Conservation (phyloP, 176 grass and related monocot genomes). For the Pontederia crassipes region DNA sequence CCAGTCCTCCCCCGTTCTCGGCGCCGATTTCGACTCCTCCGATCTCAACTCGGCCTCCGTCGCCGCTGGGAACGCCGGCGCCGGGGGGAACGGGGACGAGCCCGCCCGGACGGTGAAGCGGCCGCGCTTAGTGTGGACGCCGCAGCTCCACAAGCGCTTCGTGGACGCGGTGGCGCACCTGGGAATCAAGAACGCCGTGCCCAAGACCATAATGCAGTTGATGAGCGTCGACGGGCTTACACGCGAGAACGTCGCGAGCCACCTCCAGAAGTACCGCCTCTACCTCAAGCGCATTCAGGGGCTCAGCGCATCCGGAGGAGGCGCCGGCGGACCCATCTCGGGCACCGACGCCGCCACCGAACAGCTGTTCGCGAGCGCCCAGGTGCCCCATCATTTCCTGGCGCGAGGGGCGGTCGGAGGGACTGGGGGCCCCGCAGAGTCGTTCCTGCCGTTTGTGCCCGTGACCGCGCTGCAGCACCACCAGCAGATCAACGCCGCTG, state of each 20-base stretch:
- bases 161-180: no score
- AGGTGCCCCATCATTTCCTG: conserved; percentile 51
- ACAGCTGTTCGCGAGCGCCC: conserved; percentile 67
- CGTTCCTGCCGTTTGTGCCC: conserved; percentile 47
- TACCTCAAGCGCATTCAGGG: no score
- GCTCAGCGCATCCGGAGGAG: no score
- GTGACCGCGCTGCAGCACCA: conserved; percentile 35
- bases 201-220: no score
- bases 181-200: no score
- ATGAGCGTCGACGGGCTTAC: no score
- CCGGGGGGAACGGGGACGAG: conserved; percentile 7
- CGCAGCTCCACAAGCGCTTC: no score
- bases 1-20: conserved; percentile 69
- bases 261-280: no score
- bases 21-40: conserved; percentile 17
- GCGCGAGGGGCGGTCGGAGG: conserved; percentile 21
- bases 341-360: conserved; percentile 60
- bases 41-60: not conserved
- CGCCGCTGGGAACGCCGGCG: conserved; percentile 3
- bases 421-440: conserved; percentile 15
- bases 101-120: not conserved
- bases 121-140: no score
- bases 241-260: no score
- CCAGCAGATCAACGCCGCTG: conserved; percentile 15
- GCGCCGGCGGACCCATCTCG: conserved; percentile 32